Percentiles rank a stretch among this genome's conserved stretches.
Evolutionary conservation across 2,329 filamentous ascomycete genomes (phyloP).

Genomic region (Bipolaris victoriae): DNA sequence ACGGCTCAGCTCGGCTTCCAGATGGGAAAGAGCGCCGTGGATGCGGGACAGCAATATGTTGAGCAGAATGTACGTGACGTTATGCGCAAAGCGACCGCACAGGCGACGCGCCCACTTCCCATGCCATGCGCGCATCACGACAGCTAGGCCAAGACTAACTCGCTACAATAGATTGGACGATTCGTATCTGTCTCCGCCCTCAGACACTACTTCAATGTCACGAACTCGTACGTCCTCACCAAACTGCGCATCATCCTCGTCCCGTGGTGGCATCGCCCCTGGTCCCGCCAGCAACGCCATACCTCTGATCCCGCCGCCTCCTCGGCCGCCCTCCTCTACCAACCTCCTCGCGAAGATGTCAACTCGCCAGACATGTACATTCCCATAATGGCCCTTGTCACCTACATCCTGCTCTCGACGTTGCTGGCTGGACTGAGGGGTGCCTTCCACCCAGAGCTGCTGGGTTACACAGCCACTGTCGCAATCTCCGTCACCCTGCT

Average conservation of each 20-base stretch:
- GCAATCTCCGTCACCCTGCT: conserved; percentile 82
- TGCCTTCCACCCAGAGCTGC: conserved; percentile 89
- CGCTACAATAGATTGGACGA: conserved; percentile 65
- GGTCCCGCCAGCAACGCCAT: conserved; percentile 88
- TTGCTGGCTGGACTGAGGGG: conserved; percentile 88
- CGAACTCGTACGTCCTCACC: conserved; percentile 93
- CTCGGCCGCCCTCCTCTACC: conserved; percentile 58
- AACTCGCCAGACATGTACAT: conserved; percentile 99
- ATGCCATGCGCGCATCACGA: too few species aligned
- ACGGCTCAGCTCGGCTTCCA: conserved; percentile 94
- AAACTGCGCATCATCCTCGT: conserved; percentile 95
- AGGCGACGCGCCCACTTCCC: neutral
- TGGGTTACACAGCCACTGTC: conserved; percentile 86
- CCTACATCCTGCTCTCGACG: conserved; percentile 93
- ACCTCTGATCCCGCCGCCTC: conserved; percentile 20
- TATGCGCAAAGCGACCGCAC: neutral
- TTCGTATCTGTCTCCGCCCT: conserved; percentile 92
- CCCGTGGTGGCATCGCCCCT: conserved; percentile 96
- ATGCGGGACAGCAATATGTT: conserved; percentile 89
- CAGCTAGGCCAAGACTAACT: conserved; percentile 6
- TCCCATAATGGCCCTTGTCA: conserved; percentile 93
- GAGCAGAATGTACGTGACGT: conserved; percentile 80
- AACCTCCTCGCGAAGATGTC: conserved; percentile 91
- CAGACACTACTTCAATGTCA: conserved; percentile 99
- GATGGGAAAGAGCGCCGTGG: conserved; percentile 89